Evolutionary conservation across 345 rosid species (phyloP).

Genomic region (Hevea brasiliensis): DNA sequence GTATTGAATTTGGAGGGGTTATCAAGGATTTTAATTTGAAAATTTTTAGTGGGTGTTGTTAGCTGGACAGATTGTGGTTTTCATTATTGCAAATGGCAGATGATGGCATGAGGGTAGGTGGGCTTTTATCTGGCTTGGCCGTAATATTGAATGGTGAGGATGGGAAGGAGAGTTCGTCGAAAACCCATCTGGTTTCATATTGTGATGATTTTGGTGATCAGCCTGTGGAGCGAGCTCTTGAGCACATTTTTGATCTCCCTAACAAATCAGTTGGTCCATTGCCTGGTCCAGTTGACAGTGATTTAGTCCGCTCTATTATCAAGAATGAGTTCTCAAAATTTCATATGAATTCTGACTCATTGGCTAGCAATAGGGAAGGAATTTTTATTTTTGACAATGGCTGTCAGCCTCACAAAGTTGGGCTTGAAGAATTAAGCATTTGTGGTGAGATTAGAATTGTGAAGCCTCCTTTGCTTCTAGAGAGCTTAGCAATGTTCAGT

Average conservation of each 20-base stretch:
- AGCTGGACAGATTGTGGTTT: conserved; percentile 10
- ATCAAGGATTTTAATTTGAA: conserved; percentile 16
- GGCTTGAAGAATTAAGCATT: conserved; percentile 66
- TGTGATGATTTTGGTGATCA: conserved; percentile 75
- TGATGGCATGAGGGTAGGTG: conserved; percentile 59
- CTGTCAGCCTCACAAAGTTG: conserved; percentile 46
- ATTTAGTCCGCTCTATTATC: conserved; percentile 46
- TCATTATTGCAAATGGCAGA: conserved; percentile 68
- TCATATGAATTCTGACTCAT: conserved; percentile 20
- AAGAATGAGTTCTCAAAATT: conserved; percentile 50
- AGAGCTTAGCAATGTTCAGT: conserved; percentile 88
- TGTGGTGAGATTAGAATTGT: conserved; percentile 77
- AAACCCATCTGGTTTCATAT: conserved; percentile 62
- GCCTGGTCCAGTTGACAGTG: conserved; percentile 45
- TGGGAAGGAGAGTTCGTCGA: conserved; percentile 49
- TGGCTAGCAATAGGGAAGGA: conserved; percentile 51
- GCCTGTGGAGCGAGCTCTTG: conserved; percentile 77
- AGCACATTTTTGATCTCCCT: conserved; percentile 66
- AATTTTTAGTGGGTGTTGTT: conserved; percentile 14
- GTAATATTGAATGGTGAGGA: conserved; percentile 66
- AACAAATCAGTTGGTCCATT: conserved; percentile 56
- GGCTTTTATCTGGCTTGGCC: conserved; percentile 87
- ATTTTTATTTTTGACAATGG: conserved; percentile 49
- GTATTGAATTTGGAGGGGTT: conserved; percentile 18
- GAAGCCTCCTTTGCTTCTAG: conserved; percentile 70